Conservation (phyloP, 768 basidiomycete species). For the Goffeauzyma gilvescens region DNA sequence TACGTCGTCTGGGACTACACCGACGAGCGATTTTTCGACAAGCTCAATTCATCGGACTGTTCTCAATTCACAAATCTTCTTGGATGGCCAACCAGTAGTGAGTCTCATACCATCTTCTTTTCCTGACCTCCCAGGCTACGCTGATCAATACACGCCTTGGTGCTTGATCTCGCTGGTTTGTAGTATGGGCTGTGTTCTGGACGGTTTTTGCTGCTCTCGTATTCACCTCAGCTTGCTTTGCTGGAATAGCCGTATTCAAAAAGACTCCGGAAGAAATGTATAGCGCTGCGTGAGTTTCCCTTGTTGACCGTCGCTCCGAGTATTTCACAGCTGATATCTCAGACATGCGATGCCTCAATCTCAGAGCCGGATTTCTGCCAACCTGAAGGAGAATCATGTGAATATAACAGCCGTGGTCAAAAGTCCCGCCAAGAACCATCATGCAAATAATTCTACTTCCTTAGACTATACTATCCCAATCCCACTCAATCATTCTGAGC, state of each 20-base stretch:
- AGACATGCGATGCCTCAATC: too few relatives aligned
- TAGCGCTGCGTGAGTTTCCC: conserved; percentile 21
- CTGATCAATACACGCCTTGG: too few relatives aligned
- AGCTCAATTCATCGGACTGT: conserved; percentile 79
- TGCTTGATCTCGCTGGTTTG: neutral
- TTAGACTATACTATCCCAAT: conserved; percentile 27
- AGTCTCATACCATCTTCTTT: conserved; percentile 9
- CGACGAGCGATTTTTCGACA: conserved; percentile 86
- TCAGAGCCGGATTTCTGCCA: too few relatives aligned
- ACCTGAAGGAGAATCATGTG: too few relatives aligned
- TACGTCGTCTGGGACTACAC: conserved; percentile 89
- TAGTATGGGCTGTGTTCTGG: conserved; percentile 77
- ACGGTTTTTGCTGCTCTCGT: conserved; percentile 56
- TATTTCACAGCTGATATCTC: too few relatives aligned
- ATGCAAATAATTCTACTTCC: too few relatives aligned
- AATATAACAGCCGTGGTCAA: too few relatives aligned
- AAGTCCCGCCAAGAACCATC: too few relatives aligned
- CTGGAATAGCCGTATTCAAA: conserved; percentile 72
- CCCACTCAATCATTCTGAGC: conserved; percentile 38
- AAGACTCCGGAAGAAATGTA: conserved; percentile 27
- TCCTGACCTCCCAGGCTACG: too few relatives aligned
- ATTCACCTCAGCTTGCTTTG: conserved; percentile 55
- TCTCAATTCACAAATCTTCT: conserved; percentile 67
- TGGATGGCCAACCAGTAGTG: conserved; percentile 30
- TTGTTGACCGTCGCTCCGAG: too few relatives aligned